Evolutionary conservation across 768 basidiomycete species (phyloP), one percentile per base, ranked within the genome.

Genomic region (Cytidiella melzeri): DNA sequence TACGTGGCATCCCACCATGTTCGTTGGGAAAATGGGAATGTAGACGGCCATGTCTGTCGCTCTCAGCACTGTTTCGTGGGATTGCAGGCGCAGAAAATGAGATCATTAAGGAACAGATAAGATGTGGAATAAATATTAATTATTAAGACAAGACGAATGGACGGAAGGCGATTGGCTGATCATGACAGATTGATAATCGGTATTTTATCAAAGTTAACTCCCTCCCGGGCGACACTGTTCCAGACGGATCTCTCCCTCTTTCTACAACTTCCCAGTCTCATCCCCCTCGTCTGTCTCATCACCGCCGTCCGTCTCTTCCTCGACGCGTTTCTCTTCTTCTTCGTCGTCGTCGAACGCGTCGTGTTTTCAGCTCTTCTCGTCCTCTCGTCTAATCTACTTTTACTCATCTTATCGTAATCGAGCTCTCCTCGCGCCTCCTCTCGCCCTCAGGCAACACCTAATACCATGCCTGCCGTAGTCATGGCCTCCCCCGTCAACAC

Each of bases 391-490:
- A 21, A 36, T 64, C 61, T 23, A 56, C 66, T 48, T 85, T 77
- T 27, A 84, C 85, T 38, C 91, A 9, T 34, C 39, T 34, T 42
- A 43, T 38, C 45, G 30, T 51, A 51, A 36, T 45, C 36, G 24
- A 23, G 34, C 24, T 39, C 26, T 40, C 30, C 15, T 34, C 30
- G 7, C 30, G 30, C 30, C 30, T 34, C 34, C 43, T 49, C 44
- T 50, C 53, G 45, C 26, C 41, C 38, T 30, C 34, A 30, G 37
- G 27, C 36, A 18, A 45, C 40, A 34, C 44, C 15, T 49, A 38
- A 57, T 59, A 55, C 30, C 30, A 80, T 80, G 80, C 73, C 79
- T 42, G 73, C 78, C 62, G 74, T 81, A 61, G 72, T 79, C 55
- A 70, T 82, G 56, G 78, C 81, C 61, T 62, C 75, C 27, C 76